These are phyloP conservation scores for Allium sativum DNA, from an alignment of 106 monocot species.

Conservation along the genomic window DNA sequence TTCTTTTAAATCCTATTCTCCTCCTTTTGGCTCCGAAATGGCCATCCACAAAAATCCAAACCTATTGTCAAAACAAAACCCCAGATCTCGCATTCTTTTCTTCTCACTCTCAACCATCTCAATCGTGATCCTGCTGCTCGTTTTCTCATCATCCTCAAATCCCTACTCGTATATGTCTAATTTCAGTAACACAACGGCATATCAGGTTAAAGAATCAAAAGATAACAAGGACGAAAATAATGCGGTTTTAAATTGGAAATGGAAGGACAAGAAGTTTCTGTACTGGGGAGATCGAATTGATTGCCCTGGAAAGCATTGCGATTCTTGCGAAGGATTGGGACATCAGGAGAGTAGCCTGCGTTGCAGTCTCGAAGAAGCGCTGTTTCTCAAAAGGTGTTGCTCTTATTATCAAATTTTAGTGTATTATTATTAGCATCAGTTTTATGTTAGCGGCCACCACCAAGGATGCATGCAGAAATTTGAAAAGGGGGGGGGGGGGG, in stretches of 20 bases:
- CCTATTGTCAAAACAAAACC: constrained; percentile 17
- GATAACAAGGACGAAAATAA: not conserved
- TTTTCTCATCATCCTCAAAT: constrained; percentile 14
- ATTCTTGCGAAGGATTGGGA: constrained; percentile 86
- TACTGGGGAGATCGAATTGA: constrained; percentile 85
- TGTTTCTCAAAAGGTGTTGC: constrained; percentile 57
- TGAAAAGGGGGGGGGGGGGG: no score
- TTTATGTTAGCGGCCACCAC: no score
- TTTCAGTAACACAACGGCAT: not conserved
- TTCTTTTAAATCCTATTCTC: not conserved
- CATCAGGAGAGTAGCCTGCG: constrained; percentile 96
- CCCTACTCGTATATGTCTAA: not conserved
- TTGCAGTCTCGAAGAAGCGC: constrained; percentile 88
- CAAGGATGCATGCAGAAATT: no score
- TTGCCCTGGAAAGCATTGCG: constrained; percentile 94
- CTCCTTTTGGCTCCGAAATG: constrained; percentile 15
- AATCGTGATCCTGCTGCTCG: constrained; percentile 18
- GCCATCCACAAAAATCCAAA: constrained; percentile 28
- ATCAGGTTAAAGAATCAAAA: not conserved
- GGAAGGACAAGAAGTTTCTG: constrained; percentile 46
- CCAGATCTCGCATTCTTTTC: constrained; percentile 26
- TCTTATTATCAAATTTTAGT: not conserved
- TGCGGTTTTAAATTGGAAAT: not conserved
- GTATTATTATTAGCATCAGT: no score
- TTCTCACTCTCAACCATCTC: constrained; percentile 9